phyloP scores from a whole-genome alignment of 768 basidiomycete genomes.

The Arthromyces matolae region DNA sequence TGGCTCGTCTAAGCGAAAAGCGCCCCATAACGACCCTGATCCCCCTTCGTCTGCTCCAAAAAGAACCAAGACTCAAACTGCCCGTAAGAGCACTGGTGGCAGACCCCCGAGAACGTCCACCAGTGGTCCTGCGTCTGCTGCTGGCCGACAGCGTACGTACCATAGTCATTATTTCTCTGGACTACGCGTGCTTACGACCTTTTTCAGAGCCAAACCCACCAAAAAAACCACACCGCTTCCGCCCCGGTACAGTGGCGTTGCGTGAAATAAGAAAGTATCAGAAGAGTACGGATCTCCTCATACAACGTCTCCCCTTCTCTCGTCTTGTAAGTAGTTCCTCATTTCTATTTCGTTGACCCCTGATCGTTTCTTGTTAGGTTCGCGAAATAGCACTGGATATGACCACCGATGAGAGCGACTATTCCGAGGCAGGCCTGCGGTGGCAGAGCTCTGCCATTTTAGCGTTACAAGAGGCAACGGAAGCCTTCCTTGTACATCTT shows the following conservation, averaged over 20 bases:
- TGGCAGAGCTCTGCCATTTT: constrained; percentile 96
- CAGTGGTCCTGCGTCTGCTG: constrained; percentile 5
- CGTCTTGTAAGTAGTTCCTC: constrained; percentile 65
- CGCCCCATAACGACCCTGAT: constrained; percentile 38
- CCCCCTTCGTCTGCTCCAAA: constrained; percentile 48
- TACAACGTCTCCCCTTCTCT: constrained; percentile 88
- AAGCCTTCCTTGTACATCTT: constrained; percentile 90
- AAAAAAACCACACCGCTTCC: constrained; percentile 63
- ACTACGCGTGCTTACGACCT: not conserved
- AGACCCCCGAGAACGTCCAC: constrained; percentile 42
- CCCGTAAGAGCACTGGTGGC: constrained; percentile 84
- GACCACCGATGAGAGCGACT: constrained; percentile 71
- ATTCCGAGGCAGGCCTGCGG: constrained; percentile 58
- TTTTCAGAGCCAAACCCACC: not conserved
- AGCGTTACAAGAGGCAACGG: constrained; percentile 95
- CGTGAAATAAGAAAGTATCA: constrained; percentile 94
- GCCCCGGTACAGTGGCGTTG: constrained; percentile 87
- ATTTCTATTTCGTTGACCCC: not conserved
- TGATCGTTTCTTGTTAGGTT: constrained; percentile 54
- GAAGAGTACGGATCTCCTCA: constrained; percentile 83
- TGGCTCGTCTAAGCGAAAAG: constrained; percentile 42
- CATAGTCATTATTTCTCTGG: too few species aligned
- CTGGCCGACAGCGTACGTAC: constrained; percentile 7
- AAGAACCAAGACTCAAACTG: constrained; percentile 54
- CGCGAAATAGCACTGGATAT: constrained; percentile 92